Evolutionary conservation across 1,139 yeast genomes (phyloP).

Genomic region (Blastobotrys ciferrii): DNA sequence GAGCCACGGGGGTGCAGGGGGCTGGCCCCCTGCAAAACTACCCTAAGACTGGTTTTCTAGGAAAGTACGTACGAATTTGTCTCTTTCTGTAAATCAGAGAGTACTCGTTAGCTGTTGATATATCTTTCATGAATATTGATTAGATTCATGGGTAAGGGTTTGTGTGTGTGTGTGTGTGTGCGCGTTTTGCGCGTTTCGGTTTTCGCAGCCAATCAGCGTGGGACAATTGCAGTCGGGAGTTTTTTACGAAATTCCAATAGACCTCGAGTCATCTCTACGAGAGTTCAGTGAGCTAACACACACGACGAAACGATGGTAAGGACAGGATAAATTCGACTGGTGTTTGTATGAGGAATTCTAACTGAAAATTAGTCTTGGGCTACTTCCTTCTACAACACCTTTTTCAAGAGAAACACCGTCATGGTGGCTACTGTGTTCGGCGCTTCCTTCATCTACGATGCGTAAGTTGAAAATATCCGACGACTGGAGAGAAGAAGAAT

Average conservation of each 20-base stretch:
- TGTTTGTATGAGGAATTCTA: not conserved
- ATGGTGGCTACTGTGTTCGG: conserved; percentile 83
- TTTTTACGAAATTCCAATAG: not conserved
- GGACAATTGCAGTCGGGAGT: conserved; percentile 2
- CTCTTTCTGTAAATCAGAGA: no score
- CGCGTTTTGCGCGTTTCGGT: no score
- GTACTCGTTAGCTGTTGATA: no score
- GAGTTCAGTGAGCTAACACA: not conserved
- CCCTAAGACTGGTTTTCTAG: no score
- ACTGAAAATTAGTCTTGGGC: conserved; percentile 41
- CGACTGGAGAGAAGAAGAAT: not conserved
- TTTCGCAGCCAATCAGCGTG: conserved; percentile 4
- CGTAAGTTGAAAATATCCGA: conserved; percentile 34
- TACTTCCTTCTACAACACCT: conserved; percentile 59
- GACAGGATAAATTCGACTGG: not conserved
- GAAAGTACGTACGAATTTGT: no score
- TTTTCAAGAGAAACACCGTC: conserved; percentile 91
- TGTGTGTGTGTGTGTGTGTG: not conserved
- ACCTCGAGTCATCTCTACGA: not conserved
- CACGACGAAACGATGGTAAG: conserved; percentile 4
- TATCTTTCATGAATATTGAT: no score
- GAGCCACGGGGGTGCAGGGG: no score
- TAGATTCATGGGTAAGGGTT: not conserved
- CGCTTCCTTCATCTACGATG: conserved; percentile 89
- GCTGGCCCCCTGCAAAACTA: no score